A percentile compares a stretch with the other conserved stretches of the same genome.
These are phyloP conservation scores for Suillus alpinus DNA, from an alignment of 768 basidiomycete species.

Conservation along the genomic window DNA sequence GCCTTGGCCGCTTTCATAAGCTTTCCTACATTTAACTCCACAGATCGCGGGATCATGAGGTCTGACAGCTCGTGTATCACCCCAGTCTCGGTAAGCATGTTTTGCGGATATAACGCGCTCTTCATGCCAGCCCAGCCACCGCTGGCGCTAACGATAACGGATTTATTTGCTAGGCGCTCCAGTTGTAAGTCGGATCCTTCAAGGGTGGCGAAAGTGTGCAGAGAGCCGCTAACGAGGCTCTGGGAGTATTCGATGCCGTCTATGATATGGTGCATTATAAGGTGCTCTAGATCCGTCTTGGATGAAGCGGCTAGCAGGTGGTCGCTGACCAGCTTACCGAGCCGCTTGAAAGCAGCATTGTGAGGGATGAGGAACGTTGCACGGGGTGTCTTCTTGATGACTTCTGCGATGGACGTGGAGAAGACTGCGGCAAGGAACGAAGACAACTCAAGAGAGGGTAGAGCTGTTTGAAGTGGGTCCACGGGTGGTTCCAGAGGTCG, in stretches of 20 bases:
- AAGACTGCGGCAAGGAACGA: slow-evolving; percentile 89
- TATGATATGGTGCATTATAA: slow-evolving; percentile 87
- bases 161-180: slow-evolving; percentile 51
- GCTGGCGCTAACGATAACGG: slow-evolving; percentile 55
- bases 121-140: slow-evolving; percentile 79
- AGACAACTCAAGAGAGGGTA: slow-evolving; percentile 83
- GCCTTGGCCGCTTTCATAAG: slow-evolving; percentile 86
- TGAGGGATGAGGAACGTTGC: slow-evolving; percentile 85
- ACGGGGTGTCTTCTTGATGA: slow-evolving; percentile 58
- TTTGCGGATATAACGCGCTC: slow-evolving; percentile 51
- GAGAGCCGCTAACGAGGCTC: slow-evolving; percentile 58
- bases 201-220: slow-evolving; percentile 74
- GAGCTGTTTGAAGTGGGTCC: slow-evolving; percentile 75
- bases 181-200: slow-evolving; percentile 83
- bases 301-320: slow-evolving; percentile 81
- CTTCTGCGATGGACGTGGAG: slow-evolving; percentile 78
- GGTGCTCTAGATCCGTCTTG: slow-evolving; percentile 75
- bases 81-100: slow-evolving; percentile 84
- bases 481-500: slow-evolving; percentile 79
- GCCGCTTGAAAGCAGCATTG: slow-evolving; percentile 83
- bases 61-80: slow-evolving; percentile 88
- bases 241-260: slow-evolving; percentile 71
- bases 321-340: slow-evolving; percentile 80
- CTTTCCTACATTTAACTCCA: slow-evolving; percentile 86
- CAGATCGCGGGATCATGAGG: slow-evolving; percentile 81